Percentiles rank a stretch among this genome's conserved stretches.
These are phyloP conservation scores for Lipomyces anomalus DNA, from an alignment of 805 yeast species.

Conservation along the genomic window DNA sequence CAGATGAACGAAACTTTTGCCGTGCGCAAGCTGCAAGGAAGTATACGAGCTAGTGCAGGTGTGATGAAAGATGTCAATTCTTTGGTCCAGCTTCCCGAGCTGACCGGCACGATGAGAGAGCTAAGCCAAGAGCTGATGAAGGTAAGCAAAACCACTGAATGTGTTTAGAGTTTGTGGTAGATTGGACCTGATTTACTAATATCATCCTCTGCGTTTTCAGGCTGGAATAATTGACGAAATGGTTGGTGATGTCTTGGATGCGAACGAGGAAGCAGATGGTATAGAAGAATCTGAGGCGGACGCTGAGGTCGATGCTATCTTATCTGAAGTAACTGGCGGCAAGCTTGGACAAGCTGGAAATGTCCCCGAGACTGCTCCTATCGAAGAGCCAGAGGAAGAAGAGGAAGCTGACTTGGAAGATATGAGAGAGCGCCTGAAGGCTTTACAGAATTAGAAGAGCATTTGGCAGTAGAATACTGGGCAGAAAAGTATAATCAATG, in stretches of 20 bases:
- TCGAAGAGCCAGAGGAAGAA: conserved; percentile 40
- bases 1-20: conserved; percentile 90
- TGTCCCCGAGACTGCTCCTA: conserved; percentile 31
- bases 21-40: conserved; percentile 72
- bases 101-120: conserved; percentile 77
- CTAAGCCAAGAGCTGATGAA: conserved; percentile 74
- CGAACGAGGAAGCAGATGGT: conserved; percentile 55
- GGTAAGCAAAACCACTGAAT: conserved; percentile 36
- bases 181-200: not conserved
- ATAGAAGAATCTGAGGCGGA: conserved; percentile 59
- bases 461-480: too few relatives aligned
- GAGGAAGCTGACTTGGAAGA: conserved; percentile 68
- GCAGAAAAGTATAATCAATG: too few relatives aligned
- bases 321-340: conserved; percentile 43
- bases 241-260: conserved; percentile 85
- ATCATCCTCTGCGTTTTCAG: conserved; percentile 11
- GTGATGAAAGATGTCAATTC: conserved; percentile 86
- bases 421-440: conserved; percentile 84
- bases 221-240: conserved; percentile 77
- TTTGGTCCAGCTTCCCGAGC: conserved; percentile 70
- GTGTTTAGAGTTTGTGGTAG: not conserved
- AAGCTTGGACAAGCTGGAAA: conserved; percentile 38
- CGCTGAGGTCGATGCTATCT: conserved; percentile 58
- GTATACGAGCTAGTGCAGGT: conserved; percentile 68
- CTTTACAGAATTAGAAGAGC: conserved; percentile 57